A percentile compares a stretch with the other conserved stretches of the same genome.
Conservation (phyloP, 2,329 filamentous ascomycete genomes). For the Phaeosphaeriaceae sp. region DNA sequence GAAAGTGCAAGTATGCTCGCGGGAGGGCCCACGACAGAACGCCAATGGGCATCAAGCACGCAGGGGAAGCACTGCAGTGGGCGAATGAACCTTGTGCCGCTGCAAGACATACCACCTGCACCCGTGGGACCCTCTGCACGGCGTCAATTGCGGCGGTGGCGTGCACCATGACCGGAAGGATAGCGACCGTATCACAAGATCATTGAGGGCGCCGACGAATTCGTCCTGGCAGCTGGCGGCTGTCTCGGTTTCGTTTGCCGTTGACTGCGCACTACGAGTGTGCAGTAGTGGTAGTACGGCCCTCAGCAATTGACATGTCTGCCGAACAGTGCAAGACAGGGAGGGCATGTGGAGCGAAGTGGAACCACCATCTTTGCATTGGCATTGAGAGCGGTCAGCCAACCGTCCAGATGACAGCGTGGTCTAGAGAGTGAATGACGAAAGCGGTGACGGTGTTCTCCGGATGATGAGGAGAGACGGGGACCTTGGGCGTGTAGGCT, state of each 20-base stretch:
- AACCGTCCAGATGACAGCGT: conserved; percentile 12
- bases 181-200: conserved; percentile 42
- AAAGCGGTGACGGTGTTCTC: conserved; percentile 28
- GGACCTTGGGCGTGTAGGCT: conserved; percentile 14
- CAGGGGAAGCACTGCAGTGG: conserved; percentile 22
- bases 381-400: conserved; percentile 30
- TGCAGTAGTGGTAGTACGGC: conserved; percentile 5
- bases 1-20: conserved; percentile 5
- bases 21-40: conserved; percentile 9
- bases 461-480: conserved; percentile 9
- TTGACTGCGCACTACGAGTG: conserved; percentile 10
- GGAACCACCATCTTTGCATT: conserved; percentile 29
- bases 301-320: conserved; percentile 20
- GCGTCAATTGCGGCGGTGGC: conserved; percentile 37
- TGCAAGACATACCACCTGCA: conserved; percentile 41
- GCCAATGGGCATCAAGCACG: conserved; percentile 9
- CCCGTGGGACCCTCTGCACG: conserved; percentile 26
- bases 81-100: conserved; percentile 28
- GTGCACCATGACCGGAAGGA: conserved; percentile 12
- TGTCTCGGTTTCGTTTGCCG: conserved; percentile 24
- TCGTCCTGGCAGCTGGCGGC: conserved; percentile 31
- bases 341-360: conserved; percentile 33
- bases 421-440: conserved; percentile 20
- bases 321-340: conserved; percentile 11
- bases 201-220: conserved; percentile 22